Evolutionary conservation across 768 basidiomycete genomes (phyloP).

Genomic region (Mycena latifolia): DNA sequence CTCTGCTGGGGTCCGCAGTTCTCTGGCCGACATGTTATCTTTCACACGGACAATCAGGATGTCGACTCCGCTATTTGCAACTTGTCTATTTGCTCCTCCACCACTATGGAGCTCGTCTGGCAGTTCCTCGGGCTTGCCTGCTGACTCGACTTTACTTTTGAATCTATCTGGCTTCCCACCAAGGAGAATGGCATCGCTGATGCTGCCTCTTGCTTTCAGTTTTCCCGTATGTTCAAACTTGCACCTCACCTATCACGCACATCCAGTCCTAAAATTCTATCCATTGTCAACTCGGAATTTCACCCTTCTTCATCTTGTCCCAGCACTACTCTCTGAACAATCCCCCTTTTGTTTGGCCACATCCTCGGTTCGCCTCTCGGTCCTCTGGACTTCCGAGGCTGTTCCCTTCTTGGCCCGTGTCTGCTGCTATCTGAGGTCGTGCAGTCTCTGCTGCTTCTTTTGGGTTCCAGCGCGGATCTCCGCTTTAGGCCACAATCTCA

Average conservation of each 20-base stretch:
- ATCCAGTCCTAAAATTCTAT: background rate
- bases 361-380: slow-evolving; percentile 16
- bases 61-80: too few species aligned
- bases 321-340: background rate
- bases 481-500: slow-evolving; percentile 16
- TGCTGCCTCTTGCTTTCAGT: slow-evolving; percentile 2
- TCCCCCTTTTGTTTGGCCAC: slow-evolving; percentile 5
- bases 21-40: too few species aligned
- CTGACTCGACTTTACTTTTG: background rate
- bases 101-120: slow-evolving; percentile 6
- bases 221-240: background rate
- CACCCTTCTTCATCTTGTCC: background rate
- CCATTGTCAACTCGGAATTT: background rate
- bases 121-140: background rate
- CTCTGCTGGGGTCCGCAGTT: too few species aligned
- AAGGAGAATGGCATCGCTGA: slow-evolving; percentile 1
- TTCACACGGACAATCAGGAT: too few species aligned
- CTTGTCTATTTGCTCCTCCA: too few species aligned
- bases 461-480: slow-evolving; percentile 1
- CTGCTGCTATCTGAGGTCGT: slow-evolving; percentile 12
- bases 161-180: slow-evolving; percentile 2
- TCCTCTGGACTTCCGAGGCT: slow-evolving; percentile 11
- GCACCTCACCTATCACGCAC: slow-evolving; percentile 1
- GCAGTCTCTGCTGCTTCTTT: slow-evolving; percentile 6
- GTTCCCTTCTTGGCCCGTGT: slow-evolving; percentile 1